These are phyloP conservation scores for Plasmodium yoelii DNA, from an alignment of 169 alveolate genomes.

Conservation along the genomic window DNA sequence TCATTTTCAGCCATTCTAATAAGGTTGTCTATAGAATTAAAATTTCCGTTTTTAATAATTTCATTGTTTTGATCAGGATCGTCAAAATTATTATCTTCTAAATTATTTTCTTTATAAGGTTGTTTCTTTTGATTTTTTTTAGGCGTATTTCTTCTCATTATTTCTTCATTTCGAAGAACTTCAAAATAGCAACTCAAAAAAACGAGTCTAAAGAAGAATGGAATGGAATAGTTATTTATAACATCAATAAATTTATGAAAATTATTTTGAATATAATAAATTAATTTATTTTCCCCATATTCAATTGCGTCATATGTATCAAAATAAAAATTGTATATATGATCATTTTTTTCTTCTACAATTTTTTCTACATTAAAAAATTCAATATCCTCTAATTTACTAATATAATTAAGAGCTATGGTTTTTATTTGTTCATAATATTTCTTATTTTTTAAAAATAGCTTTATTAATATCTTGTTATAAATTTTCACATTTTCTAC, in stretches of 20 bases:
- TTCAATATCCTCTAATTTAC: constrained; percentile 69
- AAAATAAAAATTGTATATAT: constrained; percentile 63
- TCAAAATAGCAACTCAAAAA: constrained; percentile 72
- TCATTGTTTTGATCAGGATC: constrained; percentile 1
- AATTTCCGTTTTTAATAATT: neutral
- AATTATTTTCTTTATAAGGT: neutral
- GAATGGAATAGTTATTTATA: constrained; percentile 58
- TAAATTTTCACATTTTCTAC: constrained; percentile 55
- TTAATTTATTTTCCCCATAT: constrained; percentile 67
- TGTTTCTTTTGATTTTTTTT: neutral
- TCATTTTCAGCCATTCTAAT: neutral
- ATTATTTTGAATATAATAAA: constrained; percentile 62
- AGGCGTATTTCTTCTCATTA: neutral
- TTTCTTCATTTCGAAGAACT: constrained; percentile 22
- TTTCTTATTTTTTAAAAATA: constrained; percentile 60
- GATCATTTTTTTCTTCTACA: constrained; percentile 27
- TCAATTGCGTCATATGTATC: constrained; percentile 66
- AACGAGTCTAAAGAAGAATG: constrained; percentile 54
- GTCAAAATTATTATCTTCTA: neutral
- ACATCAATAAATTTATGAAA: constrained; percentile 71
- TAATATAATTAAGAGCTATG: constrained; percentile 54
- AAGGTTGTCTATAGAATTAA: neutral
- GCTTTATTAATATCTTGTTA: constrained; percentile 53
- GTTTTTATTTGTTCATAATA: constrained; percentile 63
- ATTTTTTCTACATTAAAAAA: constrained; percentile 28